Evolutionary conservation across 495 filamentous ascomycete species (phyloP).

Genomic region (Neurospora tetrasperma): DNA sequence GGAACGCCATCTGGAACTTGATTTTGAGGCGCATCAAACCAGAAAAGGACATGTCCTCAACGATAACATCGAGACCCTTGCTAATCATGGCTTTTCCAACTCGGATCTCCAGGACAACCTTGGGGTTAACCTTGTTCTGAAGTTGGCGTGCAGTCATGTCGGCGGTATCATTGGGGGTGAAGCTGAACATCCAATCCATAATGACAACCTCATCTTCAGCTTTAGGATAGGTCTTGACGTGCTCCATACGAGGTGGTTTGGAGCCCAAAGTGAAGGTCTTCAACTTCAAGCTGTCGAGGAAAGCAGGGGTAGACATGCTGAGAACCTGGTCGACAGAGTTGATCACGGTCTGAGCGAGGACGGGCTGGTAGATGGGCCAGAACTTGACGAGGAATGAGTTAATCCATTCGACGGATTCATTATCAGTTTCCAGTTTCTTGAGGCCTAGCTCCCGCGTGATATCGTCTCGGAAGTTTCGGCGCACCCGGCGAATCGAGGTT

Average conservation of each 20-base stretch:
- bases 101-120: constrained; percentile 86
- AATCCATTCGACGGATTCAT: constrained; percentile 95
- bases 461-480: constrained; percentile 94
- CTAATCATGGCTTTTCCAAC: constrained; percentile 90
- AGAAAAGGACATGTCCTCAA: constrained; percentile 92
- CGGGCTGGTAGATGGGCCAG: constrained; percentile 96
- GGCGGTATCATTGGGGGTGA: constrained; percentile 85
- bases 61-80: constrained; percentile 94
- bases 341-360: constrained; percentile 85
- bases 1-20: constrained; percentile 92
- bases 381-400: constrained; percentile 98
- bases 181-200: constrained; percentile 99
- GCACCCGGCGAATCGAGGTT: constrained; percentile 84
- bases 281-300: constrained; percentile 86
- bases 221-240: constrained; percentile 96
- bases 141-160: constrained; percentile 85
- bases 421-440: constrained; percentile 79
- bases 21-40: constrained; percentile 94
- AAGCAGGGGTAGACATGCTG: constrained; percentile 79
- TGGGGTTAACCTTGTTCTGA: constrained; percentile 93
- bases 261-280: constrained; percentile 85
- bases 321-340: constrained; percentile 90
- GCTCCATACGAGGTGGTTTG: constrained; percentile 91
- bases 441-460: constrained; percentile 88
- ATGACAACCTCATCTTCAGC: constrained; percentile 88